Evolutionary conservation across 2,329 filamentous ascomycete species (phyloP).

Genomic region (Alternaria atra): DNA sequence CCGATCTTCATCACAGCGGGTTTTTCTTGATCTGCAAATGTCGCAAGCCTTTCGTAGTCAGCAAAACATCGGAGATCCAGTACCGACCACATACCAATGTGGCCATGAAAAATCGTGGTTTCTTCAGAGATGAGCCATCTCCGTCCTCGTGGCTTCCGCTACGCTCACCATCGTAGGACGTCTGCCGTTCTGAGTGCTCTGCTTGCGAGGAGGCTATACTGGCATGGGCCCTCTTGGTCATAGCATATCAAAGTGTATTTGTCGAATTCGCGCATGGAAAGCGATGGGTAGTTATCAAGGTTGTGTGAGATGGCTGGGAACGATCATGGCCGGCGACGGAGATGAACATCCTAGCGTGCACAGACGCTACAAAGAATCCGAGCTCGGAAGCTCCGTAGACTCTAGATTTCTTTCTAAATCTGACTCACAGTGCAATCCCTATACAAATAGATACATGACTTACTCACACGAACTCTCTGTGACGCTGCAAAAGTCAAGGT

Average conservation of each 20-base stretch:
- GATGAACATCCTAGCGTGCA: conserved; percentile 15
- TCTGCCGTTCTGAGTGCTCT: conserved; percentile 24
- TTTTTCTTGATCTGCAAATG: conserved; percentile 63
- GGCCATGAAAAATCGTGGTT: conserved; percentile 48
- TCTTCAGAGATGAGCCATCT: conserved; percentile 43
- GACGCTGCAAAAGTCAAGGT: not conserved
- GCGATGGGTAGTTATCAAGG: not conserved
- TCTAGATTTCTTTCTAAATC: not conserved
- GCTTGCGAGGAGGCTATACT: conserved; percentile 31
- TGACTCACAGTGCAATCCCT: not conserved
- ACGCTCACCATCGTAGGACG: conserved; percentile 32
- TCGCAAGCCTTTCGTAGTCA: conserved; percentile 59
- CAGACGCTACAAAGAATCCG: conserved; percentile 1
- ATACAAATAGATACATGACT: not conserved
- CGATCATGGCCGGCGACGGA: conserved; percentile 3
- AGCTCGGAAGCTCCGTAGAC: not conserved
- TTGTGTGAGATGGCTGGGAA: conserved; percentile 7
- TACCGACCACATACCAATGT: conserved; percentile 29
- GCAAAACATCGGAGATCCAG: not conserved
- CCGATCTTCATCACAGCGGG: conserved; percentile 64
- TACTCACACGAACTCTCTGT: not conserved
- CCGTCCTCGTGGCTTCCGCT: conserved; percentile 35
- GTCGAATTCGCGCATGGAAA: conserved; percentile 12
- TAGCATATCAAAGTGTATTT: conserved; percentile 34
- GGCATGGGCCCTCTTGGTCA: conserved; percentile 48